A percentile compares a stretch with the other conserved stretches of the same genome.
phyloP scores from a whole-genome alignment of 2,329 filamentous ascomycete species.

The Verticillium albo-atrum region DNA sequence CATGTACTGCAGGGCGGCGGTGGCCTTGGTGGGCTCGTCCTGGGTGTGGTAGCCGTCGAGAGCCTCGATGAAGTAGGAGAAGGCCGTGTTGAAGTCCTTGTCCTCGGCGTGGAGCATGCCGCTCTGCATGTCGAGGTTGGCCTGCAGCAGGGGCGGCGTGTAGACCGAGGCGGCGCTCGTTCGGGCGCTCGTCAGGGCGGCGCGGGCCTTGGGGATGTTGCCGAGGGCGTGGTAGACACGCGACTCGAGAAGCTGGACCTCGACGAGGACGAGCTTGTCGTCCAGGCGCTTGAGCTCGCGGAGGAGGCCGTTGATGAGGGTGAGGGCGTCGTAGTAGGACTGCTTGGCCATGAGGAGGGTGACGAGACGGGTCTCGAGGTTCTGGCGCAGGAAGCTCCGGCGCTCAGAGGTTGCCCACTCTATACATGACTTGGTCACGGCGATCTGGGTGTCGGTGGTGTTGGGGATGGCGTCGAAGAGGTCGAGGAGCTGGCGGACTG shows the following conservation, averaged over 20 bases:
- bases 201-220: slow-evolving; percentile 93
- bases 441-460: slow-evolving; percentile 88
- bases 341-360: slow-evolving; percentile 95
- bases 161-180: slow-evolving; percentile 97
- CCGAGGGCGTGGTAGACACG: slow-evolving; percentile 95
- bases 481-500: slow-evolving; percentile 94
- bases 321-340: slow-evolving; percentile 94
- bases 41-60: slow-evolving; percentile 94
- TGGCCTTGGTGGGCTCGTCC: slow-evolving; percentile 84
- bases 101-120: slow-evolving; percentile 99
- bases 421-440: slow-evolving; percentile 97
- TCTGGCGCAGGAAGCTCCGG: slow-evolving; percentile 93
- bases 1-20: slow-evolving; percentile 98
- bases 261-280: slow-evolving; percentile 95
- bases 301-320: slow-evolving; percentile 91
- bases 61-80: slow-evolving; percentile 98
- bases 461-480: slow-evolving; percentile 92
- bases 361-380: slow-evolving; percentile 93
- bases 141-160: slow-evolving; percentile 90
- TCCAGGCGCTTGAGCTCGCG: slow-evolving; percentile 97
- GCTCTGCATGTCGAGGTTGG: slow-evolving; percentile 97
- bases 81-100: slow-evolving; percentile 97
- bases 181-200: slow-evolving; percentile 87
- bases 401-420: slow-evolving; percentile 97
- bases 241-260: slow-evolving; percentile 96